Evolutionary conservation across 83 land plant genomes (phyloP).

Genomic region (Picea engelmannii): DNA sequence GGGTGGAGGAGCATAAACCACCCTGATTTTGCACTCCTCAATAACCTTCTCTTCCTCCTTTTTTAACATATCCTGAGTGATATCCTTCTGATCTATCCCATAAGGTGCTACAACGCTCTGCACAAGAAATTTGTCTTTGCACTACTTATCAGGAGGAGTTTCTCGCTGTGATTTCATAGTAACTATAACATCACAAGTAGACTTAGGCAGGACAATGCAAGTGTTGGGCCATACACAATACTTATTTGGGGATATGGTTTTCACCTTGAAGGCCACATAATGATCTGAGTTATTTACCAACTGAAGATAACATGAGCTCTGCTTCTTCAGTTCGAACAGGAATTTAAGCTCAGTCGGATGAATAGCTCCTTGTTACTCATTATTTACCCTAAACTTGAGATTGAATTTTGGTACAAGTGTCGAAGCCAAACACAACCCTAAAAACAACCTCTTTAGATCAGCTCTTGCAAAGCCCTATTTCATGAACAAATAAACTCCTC

Average conservation of each 20-base stretch:
- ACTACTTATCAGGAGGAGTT: conserved; percentile 62
- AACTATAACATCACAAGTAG: conserved; percentile 62
- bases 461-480: neutral
- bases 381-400: neutral
- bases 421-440: too few species aligned
- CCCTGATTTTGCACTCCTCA: conserved; percentile 67
- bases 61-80: conserved; percentile 64
- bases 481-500: neutral
- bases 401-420: neutral
- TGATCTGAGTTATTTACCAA: conserved; percentile 47
- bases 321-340: conserved; percentile 61
- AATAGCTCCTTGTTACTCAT: conserved; percentile 31
- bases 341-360: conserved; percentile 58
- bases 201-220: conserved; percentile 58
- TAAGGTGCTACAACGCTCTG: conserved; percentile 52
- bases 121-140: conserved; percentile 78
- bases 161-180: conserved; percentile 78
- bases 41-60: conserved; percentile 51
- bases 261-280: conserved; percentile 73
- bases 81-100: conserved; percentile 43
- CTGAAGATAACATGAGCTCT: conserved; percentile 55
- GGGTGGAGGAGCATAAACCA: conserved; percentile 54
- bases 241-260: conserved; percentile 65
- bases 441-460: neutral
- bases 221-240: conserved; percentile 74